Conservation (phyloP, 495 filamentous ascomycete species). For the Aspergillus mulundensis region DNA sequence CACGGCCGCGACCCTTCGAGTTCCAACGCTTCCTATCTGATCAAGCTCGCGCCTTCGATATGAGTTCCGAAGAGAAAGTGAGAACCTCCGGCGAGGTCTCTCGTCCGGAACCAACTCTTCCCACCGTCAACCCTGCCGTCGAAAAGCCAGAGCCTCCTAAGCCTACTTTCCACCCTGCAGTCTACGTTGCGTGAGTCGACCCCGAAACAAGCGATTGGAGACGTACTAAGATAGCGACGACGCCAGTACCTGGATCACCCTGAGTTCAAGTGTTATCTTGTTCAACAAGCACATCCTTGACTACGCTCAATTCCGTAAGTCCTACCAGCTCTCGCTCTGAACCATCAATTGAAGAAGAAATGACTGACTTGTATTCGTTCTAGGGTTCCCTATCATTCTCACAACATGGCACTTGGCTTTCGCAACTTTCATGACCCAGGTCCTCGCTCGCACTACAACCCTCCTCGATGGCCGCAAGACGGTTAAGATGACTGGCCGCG, state of each 20-base stretch:
- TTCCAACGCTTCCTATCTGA: conserved; percentile 48
- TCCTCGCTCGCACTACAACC: conserved; percentile 78
- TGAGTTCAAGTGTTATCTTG: conserved; percentile 90
- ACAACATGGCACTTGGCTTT: conserved; percentile 92
- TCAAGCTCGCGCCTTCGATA: conserved; percentile 44
- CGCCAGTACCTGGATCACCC: conserved; percentile 77
- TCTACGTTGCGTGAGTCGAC: conserved; percentile 79
- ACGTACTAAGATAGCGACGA: conserved; percentile 36
- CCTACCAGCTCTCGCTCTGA: neutral
- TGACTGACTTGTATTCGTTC: neutral
- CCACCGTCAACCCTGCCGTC: conserved; percentile 68
- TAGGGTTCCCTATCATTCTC: conserved; percentile 61
- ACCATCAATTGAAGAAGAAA: neutral
- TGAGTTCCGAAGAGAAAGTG: conserved; percentile 70
- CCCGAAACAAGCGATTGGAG: neutral
- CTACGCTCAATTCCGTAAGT: conserved; percentile 77
- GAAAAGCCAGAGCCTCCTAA: conserved; percentile 65
- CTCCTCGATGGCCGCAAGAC: conserved; percentile 85
- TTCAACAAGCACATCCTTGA: conserved; percentile 99
- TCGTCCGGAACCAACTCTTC: conserved; percentile 62
- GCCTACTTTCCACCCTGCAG: conserved; percentile 68
- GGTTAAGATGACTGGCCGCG: conserved; percentile 88
- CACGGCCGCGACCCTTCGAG: conserved; percentile 49
- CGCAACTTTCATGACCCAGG: conserved; percentile 84
- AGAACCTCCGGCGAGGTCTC: conserved; percentile 71